These are phyloP conservation scores for Colletotrichum gloeosporioides DNA, from an alignment of 2,329 filamentous ascomycete species.

Conservation along the genomic window DNA sequence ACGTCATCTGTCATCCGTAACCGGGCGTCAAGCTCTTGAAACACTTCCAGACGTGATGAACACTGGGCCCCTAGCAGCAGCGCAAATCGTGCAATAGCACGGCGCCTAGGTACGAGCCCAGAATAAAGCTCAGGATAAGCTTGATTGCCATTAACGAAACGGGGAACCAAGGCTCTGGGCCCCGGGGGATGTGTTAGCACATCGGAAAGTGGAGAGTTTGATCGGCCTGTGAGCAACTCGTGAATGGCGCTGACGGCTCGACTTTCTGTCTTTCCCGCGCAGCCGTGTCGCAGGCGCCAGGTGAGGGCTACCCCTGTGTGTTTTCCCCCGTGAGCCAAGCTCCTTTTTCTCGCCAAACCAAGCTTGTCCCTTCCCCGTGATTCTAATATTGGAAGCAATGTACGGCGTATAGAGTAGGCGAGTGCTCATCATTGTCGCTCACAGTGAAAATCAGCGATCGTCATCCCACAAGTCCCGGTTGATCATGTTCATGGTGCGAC, in stretches of 20 bases:
- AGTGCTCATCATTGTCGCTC: neutral
- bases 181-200: neutral
- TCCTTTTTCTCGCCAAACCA: neutral
- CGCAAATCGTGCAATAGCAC: neutral
- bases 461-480: neutral
- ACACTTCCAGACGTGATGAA: neutral
- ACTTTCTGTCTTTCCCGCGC: neutral
- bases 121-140: neutral
- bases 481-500: neutral
- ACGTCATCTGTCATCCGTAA: constrained; percentile 2
- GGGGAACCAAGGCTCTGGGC: neutral
- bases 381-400: constrained; percentile 1
- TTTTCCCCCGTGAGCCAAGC: neutral
- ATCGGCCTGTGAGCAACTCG: neutral
- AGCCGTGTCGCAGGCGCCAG: neutral
- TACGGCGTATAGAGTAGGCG: no score
- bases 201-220: neutral
- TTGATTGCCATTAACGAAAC: neutral
- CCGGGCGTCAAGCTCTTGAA: neutral
- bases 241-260: neutral
- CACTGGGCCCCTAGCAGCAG: neutral
- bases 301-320: neutral
- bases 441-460: neutral
- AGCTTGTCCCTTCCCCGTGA: neutral
- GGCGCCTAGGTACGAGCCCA: neutral